Evolutionary conservation across 768 basidiomycete genomes (phyloP).

Genomic region (Collybiopsis confluens): DNA sequence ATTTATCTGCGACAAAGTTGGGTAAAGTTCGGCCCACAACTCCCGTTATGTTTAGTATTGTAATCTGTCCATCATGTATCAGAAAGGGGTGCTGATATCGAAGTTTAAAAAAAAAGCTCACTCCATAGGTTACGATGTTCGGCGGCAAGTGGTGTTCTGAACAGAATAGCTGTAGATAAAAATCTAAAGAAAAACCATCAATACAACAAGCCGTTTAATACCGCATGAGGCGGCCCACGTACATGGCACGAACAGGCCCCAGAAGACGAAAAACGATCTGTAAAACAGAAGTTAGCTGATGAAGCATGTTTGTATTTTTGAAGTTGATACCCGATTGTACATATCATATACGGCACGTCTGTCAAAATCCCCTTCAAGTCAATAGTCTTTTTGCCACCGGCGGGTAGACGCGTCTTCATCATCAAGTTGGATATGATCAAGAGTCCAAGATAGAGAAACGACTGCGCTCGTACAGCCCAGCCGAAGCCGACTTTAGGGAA

Average conservation of each 20-base stretch:
- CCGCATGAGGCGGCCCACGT: neutral
- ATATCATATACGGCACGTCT: slow-evolving; percentile 1
- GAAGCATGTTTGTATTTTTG: neutral
- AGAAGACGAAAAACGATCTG: slow-evolving; percentile 8
- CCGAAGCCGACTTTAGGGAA: slow-evolving; percentile 4
- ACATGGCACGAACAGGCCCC: slow-evolving; percentile 9
- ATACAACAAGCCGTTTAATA: too few relatives aligned
- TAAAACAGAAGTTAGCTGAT: neutral
- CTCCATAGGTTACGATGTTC: slow-evolving; percentile 7
- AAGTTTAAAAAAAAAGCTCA: neutral
- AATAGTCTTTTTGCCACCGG: neutral
- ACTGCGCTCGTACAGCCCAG: slow-evolving; percentile 6
- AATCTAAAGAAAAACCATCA: neutral
- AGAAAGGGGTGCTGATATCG: too few relatives aligned
- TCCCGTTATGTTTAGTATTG: slow-evolving; percentile 4
- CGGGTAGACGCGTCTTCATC: slow-evolving; percentile 6
- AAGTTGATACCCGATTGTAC: neutral
- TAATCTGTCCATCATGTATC: slow-evolving; percentile 2
- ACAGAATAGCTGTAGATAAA: slow-evolving; percentile 8
- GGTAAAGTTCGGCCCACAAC: slow-evolving; percentile 4
- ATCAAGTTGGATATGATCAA: slow-evolving; percentile 3
- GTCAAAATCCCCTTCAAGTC: slow-evolving; percentile 4
- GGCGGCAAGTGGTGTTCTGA: slow-evolving; percentile 4
- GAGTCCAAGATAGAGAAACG: slow-evolving; percentile 3
- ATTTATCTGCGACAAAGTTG: slow-evolving; percentile 3